Base-by-base conservation (phyloP, 805 yeast species). In the Candida patagonica region DNA sequence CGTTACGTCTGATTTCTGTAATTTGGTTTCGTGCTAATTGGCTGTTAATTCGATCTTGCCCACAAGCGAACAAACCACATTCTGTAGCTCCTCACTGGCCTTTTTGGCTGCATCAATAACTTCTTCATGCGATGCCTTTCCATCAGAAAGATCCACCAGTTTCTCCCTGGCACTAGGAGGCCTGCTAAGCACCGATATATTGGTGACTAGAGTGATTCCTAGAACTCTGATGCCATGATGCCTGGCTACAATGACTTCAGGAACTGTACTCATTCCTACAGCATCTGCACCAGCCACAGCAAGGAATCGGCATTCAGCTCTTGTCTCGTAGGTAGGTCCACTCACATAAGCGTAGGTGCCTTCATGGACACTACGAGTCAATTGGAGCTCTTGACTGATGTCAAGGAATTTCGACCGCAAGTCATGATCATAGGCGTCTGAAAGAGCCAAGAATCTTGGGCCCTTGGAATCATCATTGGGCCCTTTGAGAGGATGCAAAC, bases 241-340 rank as follows among this genome's bases (percentile, higher is more conserved):
- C 57, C 95, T 77, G 1, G 96, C 97, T 15, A 86, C 80, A 45
- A 86, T 76, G 2, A 86, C 95, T 61, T 89, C 98, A 0, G 98
- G 96, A 25, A 89, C 96, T 0, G 97, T 92, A 42, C 95, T 82
- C 98, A 89, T 89, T 3, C 97, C 97, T 2, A 88, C 97, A 0
- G 92, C 83, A 60, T 89, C 97, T 38, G 85, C 96, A 7, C 97
- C 97, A 22, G 81, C 48, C 5, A 63, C 50, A 44, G 76, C 60
- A 35, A 89, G 65, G 68, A 79, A 68, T 42, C 94, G 69, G n/a
- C 80, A 81, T 63, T 89, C 98, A 0, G 96, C 95, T 52, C 96
- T 70, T 2, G 84, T 74, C 64, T 89, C 98, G 60, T 80, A 89
- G 1, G 96, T 84, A 4, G 98, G 97, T 0, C 98, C 98, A 5